Percentiles rank a stretch among this genome's conserved stretches.
These are phyloP conservation scores for Mycena floridula DNA, from an alignment of 768 basidiomycete species.

Conservation along the genomic window DNA sequence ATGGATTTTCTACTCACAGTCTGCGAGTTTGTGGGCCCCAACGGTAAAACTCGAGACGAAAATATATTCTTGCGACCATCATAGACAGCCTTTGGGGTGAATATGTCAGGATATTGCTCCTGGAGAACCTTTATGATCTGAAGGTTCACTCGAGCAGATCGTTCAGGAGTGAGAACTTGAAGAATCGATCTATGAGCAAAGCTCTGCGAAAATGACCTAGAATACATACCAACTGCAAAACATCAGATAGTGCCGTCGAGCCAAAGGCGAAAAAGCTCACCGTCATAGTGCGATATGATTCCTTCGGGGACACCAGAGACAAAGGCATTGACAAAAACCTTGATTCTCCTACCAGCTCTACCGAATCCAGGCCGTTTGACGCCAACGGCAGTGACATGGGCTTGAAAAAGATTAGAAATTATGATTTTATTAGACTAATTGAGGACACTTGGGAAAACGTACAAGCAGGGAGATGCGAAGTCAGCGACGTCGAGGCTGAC, in stretches of 20 bases:
- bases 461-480: neutral
- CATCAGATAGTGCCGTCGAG: neutral
- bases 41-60: conserved; percentile 33
- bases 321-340: conserved; percentile 46
- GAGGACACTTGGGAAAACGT: too few species aligned
- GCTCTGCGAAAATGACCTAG: neutral
- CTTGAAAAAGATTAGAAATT: conserved; percentile 9
- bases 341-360: conserved; percentile 35
- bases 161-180: conserved; percentile 40
- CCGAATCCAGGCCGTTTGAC: conserved; percentile 57
- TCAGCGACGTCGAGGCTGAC: too few species aligned
- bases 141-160: conserved; percentile 42
- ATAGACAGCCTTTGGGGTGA: conserved; percentile 46
- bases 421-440: neutral
- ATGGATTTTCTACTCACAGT: too few species aligned
- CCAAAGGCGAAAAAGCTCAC: conserved; percentile 25
- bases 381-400: conserved; percentile 43
- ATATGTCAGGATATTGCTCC: conserved; percentile 35
- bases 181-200: neutral
- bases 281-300: conserved; percentile 71
- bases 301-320: conserved; percentile 39
- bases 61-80: conserved; percentile 61
- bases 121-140: conserved; percentile 45
- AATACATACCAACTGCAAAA: neutral
- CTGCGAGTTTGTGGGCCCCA: conserved; percentile 22